Conservation (phyloP, 2,329 filamentous ascomycete species). For the Polychaeton citri region DNA sequence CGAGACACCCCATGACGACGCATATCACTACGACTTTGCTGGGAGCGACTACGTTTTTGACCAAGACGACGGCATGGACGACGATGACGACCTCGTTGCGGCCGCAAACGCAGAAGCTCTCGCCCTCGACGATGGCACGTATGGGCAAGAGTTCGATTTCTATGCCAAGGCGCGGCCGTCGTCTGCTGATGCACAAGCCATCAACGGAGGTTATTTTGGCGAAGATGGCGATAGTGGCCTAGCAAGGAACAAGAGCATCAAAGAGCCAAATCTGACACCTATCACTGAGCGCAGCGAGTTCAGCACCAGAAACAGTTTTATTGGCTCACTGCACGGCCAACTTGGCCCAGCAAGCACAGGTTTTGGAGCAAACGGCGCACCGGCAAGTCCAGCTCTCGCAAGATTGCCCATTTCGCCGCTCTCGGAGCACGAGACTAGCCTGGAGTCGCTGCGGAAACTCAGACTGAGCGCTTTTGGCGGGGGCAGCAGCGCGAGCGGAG, state of each 20-base stretch:
- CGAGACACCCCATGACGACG: neutral
- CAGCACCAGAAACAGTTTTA: conserved; percentile 83
- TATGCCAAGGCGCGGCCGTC: conserved; percentile 49
- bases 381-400: conserved; percentile 65
- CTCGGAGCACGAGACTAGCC: conserved; percentile 6
- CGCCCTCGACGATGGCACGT: conserved; percentile 89
- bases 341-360: conserved; percentile 35
- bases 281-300: conserved; percentile 95
- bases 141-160: conserved; percentile 93
- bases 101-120: conserved; percentile 89
- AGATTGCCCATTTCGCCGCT: conserved; percentile 28
- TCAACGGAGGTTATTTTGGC: conserved; percentile 82
- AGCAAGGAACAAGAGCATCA: conserved; percentile 58
- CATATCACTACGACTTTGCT: conserved; percentile 19
- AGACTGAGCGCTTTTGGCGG: conserved; percentile 41
- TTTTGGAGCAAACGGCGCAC: conserved; percentile 17
- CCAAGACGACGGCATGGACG: conserved; percentile 37
- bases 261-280: conserved; percentile 85
- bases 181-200: conserved; percentile 42
- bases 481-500: conserved; percentile 24
- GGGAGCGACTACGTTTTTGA: conserved; percentile 39
- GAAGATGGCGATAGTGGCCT: conserved; percentile 52
- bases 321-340: conserved; percentile 48
- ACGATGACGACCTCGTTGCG: conserved; percentile 80
- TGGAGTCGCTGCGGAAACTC: conserved; percentile 22